Percentiles rank a stretch among this genome's conserved stretches.
Conservation (phyloP, 2,329 filamentous ascomycete species). For the Tolypocladium cylindrosporum region DNA sequence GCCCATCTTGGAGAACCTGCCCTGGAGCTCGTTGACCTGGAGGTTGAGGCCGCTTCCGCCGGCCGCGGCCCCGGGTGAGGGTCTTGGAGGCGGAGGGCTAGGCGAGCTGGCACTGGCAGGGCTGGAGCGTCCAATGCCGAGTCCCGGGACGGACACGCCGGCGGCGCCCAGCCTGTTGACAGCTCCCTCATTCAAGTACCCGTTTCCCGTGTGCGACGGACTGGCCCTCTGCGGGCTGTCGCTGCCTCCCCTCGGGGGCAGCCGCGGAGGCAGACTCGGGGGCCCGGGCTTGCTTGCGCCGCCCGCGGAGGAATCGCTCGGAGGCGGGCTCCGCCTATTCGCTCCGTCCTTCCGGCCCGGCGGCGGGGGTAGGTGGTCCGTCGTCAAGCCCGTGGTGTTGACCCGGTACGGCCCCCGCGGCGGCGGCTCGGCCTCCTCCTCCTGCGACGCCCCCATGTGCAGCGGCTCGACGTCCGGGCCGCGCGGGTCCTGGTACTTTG, state of each 20-base stretch:
- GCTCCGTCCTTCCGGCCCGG: slow-evolving; percentile 44
- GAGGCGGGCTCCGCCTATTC: slow-evolving; percentile 19
- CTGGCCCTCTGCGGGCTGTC: background rate
- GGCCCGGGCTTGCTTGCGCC: slow-evolving; percentile 5
- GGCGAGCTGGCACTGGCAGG: slow-evolving; percentile 16
- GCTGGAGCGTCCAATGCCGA: slow-evolving; percentile 54
- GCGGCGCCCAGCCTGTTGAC: slow-evolving; percentile 58
- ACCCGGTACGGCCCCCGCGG: slow-evolving; percentile 57
- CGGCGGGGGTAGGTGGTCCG: slow-evolving; percentile 59
- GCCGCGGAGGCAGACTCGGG: slow-evolving; percentile 52
- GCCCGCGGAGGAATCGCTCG: slow-evolving; percentile 15
- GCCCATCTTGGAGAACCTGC: slow-evolving; percentile 50
- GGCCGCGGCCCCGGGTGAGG: slow-evolving; percentile 9
- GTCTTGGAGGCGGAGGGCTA: slow-evolving; percentile 15
- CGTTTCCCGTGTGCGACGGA: slow-evolving; percentile 1
- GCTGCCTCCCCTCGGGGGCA: slow-evolving; percentile 6
- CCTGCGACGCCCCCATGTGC: background rate
- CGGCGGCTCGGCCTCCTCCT: slow-evolving; percentile 22
- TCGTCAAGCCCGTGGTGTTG: slow-evolving; percentile 63
- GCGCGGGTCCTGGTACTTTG: slow-evolving; percentile 22
- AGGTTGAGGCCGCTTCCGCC: slow-evolving; percentile 8
- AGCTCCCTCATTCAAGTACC: slow-evolving; percentile 44
- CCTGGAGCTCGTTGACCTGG: slow-evolving; percentile 58
- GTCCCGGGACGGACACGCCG: slow-evolving; percentile 67
- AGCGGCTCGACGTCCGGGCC: slow-evolving; percentile 8